A percentile compares a stretch with the other conserved stretches of the same genome.
Evolutionary conservation across 345 rosid species (phyloP).

Genomic region (Lepidium sativum): DNA sequence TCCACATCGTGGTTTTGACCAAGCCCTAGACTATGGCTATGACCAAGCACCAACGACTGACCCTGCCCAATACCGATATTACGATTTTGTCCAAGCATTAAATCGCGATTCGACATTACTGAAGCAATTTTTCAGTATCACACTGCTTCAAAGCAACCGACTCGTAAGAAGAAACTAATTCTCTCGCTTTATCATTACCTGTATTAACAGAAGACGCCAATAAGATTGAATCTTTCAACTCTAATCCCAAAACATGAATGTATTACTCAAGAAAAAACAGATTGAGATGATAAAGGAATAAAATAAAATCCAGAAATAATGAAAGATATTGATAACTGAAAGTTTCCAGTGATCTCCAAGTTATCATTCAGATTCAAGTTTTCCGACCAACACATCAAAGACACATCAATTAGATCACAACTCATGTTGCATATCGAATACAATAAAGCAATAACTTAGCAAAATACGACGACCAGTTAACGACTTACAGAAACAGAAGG

Average conservation of each 20-base stretch:
- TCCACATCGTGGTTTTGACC: slow-evolving; percentile 56
- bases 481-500: background rate
- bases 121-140: background rate
- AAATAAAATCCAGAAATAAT: background rate
- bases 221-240: background rate
- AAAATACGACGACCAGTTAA: background rate
- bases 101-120: slow-evolving; percentile 71
- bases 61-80: slow-evolving; percentile 53
- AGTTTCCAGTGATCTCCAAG: background rate
- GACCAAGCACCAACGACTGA: slow-evolving; percentile 59
- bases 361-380: background rate
- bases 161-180: background rate
- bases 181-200: slow-evolving; percentile 8
- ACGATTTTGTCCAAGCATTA: slow-evolving; percentile 66
- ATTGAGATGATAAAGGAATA: background rate
- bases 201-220: background rate
- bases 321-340: background rate
- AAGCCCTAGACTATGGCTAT: slow-evolving; percentile 51
- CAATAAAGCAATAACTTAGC: background rate
- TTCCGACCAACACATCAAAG: background rate
- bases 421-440: background rate
- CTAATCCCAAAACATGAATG: background rate
- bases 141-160: slow-evolving; percentile 7
- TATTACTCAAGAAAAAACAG: background rate
- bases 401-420: background rate